Percentiles rank a stretch among this genome's conserved stretches.
Conservation (phyloP, 352 stramenopile genomes). For the Pythium phragmiticola region DNA sequence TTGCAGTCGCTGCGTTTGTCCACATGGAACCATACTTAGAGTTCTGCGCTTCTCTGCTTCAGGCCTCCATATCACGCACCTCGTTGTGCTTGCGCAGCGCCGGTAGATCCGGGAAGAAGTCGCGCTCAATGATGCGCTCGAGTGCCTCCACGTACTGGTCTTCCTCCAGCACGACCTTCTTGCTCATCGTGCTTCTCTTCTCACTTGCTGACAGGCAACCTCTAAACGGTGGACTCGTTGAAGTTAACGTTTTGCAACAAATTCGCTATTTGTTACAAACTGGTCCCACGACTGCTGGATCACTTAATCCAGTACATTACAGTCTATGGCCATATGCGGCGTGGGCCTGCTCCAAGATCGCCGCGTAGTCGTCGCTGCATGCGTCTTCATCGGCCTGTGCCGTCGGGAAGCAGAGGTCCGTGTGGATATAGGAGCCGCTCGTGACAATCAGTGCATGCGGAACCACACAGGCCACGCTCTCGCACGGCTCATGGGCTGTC, state of each 20-base stretch:
- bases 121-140: conserved; percentile 81
- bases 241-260: conserved; percentile 12
- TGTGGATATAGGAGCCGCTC: conserved; percentile 14
- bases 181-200: conserved; percentile 19
- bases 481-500: conserved; percentile 39
- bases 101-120: conserved; percentile 82
- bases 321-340: conserved; percentile 37
- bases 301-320: conserved; percentile 10
- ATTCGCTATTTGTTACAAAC: conserved; percentile 5
- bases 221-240: not conserved
- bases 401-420: conserved; percentile 20
- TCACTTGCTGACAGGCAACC: no score
- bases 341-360: conserved; percentile 37
- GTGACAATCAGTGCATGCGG: conserved; percentile 55
- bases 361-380: conserved; percentile 37
- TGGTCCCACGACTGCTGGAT: no score
- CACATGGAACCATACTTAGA: not conserved
- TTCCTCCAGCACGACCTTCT: conserved; percentile 76
- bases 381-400: conserved; percentile 17
- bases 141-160: conserved; percentile 76
- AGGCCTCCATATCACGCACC: conserved; percentile 24
- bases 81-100: conserved; percentile 54
- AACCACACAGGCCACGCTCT: conserved; percentile 54
- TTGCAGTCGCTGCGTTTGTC: conserved; percentile 3
- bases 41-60: no score